Conservation (phyloP, 495 filamentous ascomycete species). For the Penicillium ucsense region DNA sequence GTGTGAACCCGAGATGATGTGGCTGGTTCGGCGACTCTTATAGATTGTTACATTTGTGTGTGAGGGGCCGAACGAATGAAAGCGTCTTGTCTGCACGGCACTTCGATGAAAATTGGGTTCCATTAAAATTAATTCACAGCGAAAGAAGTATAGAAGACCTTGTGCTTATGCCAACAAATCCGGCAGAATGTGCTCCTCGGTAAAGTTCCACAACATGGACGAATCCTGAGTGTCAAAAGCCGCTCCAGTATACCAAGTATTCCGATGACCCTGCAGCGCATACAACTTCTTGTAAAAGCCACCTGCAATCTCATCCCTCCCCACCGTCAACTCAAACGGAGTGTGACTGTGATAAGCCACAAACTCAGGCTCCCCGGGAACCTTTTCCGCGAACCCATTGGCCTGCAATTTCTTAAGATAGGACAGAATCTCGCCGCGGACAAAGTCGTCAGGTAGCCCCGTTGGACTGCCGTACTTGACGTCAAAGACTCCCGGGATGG, state of each 20-base stretch:
- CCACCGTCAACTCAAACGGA: slow-evolving; percentile 20
- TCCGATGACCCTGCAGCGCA: slow-evolving; percentile 25
- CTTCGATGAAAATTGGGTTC: no score
- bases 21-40: no score
- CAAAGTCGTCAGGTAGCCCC: not conserved
- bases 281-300: slow-evolving; percentile 32
- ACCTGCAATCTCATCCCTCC: slow-evolving; percentile 13
- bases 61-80: no score
- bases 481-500: slow-evolving; percentile 10
- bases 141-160: not conserved
- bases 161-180: not conserved
- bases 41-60: no score
- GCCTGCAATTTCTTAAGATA: slow-evolving; percentile 13
- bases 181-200: slow-evolving; percentile 3
- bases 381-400: slow-evolving; percentile 5
- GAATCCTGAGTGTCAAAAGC: slow-evolving; percentile 12
- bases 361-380: slow-evolving; percentile 9
- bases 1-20: no score
- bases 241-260: slow-evolving; percentile 29
- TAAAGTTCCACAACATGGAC: slow-evolving; percentile 11
- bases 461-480: slow-evolving; percentile 12
- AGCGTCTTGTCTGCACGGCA: no score
- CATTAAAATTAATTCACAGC: no score
- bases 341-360: slow-evolving; percentile 17
- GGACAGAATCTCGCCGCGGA: slow-evolving; percentile 2